phyloP scores from a whole-genome alignment of 2,329 filamentous ascomycete genomes.

The Monosporascus sp. region DNA sequence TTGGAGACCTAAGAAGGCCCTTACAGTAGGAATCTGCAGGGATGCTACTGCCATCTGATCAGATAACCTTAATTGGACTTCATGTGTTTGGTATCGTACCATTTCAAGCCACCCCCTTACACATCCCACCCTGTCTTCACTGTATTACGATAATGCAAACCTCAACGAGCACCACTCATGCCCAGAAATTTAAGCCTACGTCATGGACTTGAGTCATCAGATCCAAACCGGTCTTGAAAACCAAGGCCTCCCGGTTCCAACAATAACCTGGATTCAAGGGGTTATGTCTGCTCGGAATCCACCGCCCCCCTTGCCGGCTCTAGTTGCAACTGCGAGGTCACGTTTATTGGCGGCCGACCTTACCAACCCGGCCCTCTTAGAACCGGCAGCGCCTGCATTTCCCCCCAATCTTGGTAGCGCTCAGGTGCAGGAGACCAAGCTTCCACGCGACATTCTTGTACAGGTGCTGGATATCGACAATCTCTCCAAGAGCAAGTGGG shows the following conservation, averaged over 20 bases:
- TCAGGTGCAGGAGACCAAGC: slow-evolving; percentile 45
- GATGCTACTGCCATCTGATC: too few relatives aligned
- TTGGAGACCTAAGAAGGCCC: too few relatives aligned
- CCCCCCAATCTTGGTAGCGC: slow-evolving; percentile 54
- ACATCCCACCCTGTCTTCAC: too few relatives aligned
- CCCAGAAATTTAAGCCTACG: neutral
- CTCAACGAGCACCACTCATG: too few relatives aligned
- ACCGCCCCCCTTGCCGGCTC: slow-evolving; percentile 60
- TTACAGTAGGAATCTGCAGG: too few relatives aligned
- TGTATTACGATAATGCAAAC: too few relatives aligned
- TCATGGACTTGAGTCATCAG: slow-evolving; percentile 39
- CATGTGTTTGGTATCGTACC: too few relatives aligned
- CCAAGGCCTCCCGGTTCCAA: slow-evolving; percentile 49
- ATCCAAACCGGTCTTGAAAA: slow-evolving; percentile 44
- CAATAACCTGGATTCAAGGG: slow-evolving; percentile 55
- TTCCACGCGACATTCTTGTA: slow-evolving; percentile 62
- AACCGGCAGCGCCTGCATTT: slow-evolving; percentile 35
- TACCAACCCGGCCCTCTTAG: slow-evolving; percentile 50
- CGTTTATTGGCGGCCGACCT: slow-evolving; percentile 77
- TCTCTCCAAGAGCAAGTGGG: slow-evolving; percentile 73
- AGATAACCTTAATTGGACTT: too few relatives aligned
- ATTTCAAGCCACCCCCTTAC: too few relatives aligned
- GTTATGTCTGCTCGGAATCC: slow-evolving; percentile 54
- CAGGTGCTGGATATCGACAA: slow-evolving; percentile 88
- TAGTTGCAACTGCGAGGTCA: slow-evolving; percentile 74